phyloP scores from a whole-genome alignment of 140 eudicot genomes.

The Cichorium intybus region DNA sequence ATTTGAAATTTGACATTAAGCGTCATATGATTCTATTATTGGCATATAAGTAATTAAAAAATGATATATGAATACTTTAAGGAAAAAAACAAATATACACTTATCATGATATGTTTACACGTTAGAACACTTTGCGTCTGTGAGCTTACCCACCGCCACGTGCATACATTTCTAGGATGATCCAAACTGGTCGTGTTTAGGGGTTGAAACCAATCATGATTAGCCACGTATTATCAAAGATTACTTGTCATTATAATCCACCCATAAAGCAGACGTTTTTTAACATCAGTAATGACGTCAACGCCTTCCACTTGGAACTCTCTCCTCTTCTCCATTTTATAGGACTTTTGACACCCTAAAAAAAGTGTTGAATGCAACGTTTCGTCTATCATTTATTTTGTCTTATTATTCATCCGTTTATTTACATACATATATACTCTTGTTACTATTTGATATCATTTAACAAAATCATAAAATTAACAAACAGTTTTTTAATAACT shows the following conservation, averaged over 20 bases:
- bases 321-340: neutral
- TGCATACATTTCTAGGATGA: slow-evolving; percentile 32
- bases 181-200: slow-evolving; percentile 25
- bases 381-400: neutral
- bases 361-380: slow-evolving; percentile 5
- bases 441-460: too few species aligned
- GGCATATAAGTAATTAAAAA: slow-evolving; percentile 7
- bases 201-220: neutral
- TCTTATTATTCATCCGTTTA: neutral
- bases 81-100: slow-evolving; percentile 12
- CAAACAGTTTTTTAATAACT: too few species aligned
- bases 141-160: slow-evolving; percentile 23
- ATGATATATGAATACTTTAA: neutral
- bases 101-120: slow-evolving; percentile 14
- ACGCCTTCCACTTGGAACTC: slow-evolving; percentile 26
- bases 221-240: slow-evolving; percentile 1
- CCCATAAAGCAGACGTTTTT: slow-evolving; percentile 13
- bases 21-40: slow-evolving; percentile 11
- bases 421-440: neutral
- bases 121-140: slow-evolving; percentile 21
- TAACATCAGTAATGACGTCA: slow-evolving; percentile 25
- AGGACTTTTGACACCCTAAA: slow-evolving; percentile 20
- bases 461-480: neutral
- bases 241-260: slow-evolving; percentile 23
- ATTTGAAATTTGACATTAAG: too few species aligned